phyloP scores from a whole-genome alignment of 2,329 filamentous ascomycete species.

The Paraphaeosphaeria sporulosa region DNA sequence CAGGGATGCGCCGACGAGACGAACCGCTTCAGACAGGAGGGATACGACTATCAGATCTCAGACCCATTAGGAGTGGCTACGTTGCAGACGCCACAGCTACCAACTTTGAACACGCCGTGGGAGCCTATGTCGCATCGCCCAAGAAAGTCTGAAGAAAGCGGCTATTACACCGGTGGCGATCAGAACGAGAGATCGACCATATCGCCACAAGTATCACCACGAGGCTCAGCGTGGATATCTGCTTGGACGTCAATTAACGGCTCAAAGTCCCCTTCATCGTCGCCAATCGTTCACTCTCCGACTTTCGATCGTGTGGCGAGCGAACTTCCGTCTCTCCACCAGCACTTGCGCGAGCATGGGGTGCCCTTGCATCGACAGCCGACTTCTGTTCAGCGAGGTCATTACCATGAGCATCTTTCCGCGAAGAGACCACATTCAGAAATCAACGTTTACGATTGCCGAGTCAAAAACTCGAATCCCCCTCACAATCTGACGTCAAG shows the following conservation, averaged over 20 bases:
- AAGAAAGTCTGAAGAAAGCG: constrained; percentile 45
- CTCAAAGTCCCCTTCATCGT: constrained; percentile 27
- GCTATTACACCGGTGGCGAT: constrained; percentile 54
- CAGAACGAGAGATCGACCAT: constrained; percentile 43
- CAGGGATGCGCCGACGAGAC: constrained; percentile 48
- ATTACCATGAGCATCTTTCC: constrained; percentile 19
- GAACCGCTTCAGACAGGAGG: constrained; percentile 43
- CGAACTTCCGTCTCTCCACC: constrained; percentile 10
- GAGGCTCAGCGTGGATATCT: constrained; percentile 51
- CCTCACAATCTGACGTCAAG: constrained; percentile 5
- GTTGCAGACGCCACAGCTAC: constrained; percentile 20
- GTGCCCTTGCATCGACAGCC: constrained; percentile 13
- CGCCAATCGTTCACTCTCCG: constrained; percentile 19
- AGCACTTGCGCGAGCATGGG: constrained; percentile 6
- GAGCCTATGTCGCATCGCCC: constrained; percentile 17
- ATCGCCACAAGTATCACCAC: constrained; percentile 52
- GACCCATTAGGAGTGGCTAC: constrained; percentile 10
- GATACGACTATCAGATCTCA: constrained; percentile 23
- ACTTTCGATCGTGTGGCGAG: constrained; percentile 3
- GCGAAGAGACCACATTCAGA: constrained; percentile 42
- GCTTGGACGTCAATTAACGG: constrained; percentile 55
- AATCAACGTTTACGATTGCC: constrained; percentile 19
- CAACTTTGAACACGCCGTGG: constrained; percentile 27
- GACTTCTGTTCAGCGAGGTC: constrained; percentile 24
- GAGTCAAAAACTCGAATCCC: constrained; percentile 12